Evolutionary conservation across 352 stramenopile genomes (phyloP).

Genomic region (Peronospora belbahrii): DNA sequence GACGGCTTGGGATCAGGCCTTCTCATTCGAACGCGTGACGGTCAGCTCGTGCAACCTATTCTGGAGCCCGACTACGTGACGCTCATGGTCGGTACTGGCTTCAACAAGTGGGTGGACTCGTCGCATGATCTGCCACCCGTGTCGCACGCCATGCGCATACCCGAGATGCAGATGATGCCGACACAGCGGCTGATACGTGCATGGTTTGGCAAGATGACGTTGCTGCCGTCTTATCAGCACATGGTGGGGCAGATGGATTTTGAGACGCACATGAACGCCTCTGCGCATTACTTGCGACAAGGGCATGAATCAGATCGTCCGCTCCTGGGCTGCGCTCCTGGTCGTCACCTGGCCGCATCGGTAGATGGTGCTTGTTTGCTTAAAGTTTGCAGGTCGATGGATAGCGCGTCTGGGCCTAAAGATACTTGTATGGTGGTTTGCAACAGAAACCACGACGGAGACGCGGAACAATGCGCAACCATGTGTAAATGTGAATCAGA

Average conservation of each 20-base stretch:
- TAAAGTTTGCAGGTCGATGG: constrained; percentile 26
- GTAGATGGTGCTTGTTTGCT: constrained; percentile 24
- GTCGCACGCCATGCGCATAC: constrained; percentile 56
- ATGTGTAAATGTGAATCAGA: no score
- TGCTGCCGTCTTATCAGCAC: constrained; percentile 45
- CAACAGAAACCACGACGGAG: constrained; percentile 30
- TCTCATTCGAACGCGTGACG: constrained; percentile 40
- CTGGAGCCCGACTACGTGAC: constrained; percentile 45
- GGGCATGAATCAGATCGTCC: constrained; percentile 19
- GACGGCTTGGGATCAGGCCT: constrained; percentile 37
- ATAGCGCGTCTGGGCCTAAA: constrained; percentile 14
- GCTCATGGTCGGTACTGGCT: constrained; percentile 55
- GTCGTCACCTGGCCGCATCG: constrained; percentile 31
- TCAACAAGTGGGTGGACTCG: constrained; percentile 42
- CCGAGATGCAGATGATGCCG: constrained; percentile 18
- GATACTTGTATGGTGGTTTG: constrained; percentile 31
- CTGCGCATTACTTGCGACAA: constrained; percentile 28
- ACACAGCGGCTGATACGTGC: constrained; percentile 25
- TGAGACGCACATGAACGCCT: constrained; percentile 32
- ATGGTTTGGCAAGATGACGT: constrained; percentile 61
- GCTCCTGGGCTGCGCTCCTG: constrained; percentile 32
- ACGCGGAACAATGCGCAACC: no score
- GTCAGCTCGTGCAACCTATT: constrained; percentile 36
- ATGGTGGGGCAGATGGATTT: constrained; percentile 46
- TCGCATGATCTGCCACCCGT: constrained; percentile 40